Conservation (phyloP, 306 rosid genomes). For the Psophocarpus tetragonolobus region DNA sequence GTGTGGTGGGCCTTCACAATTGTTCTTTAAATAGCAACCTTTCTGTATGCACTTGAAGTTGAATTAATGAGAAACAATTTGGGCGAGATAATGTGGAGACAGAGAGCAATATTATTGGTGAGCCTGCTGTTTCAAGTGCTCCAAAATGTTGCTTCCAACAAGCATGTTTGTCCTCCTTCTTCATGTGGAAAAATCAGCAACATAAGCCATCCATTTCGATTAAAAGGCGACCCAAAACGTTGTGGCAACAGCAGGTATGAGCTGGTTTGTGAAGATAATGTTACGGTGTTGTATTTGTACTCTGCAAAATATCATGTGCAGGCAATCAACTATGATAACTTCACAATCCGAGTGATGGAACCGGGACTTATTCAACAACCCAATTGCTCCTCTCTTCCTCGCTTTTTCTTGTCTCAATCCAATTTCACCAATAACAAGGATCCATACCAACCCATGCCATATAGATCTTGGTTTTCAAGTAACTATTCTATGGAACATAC, state of each 20-base stretch:
- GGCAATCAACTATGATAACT: constrained; percentile 37
- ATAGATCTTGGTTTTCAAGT: no score
- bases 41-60: neutral
- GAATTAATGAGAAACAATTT: neutral
- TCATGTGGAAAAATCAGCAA: constrained; percentile 12
- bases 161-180: neutral
- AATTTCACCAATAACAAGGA: neutral
- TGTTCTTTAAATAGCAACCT: no score
- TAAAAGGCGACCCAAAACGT: neutral
- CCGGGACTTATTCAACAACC: neutral
- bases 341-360: constrained; percentile 28
- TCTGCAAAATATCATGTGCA: neutral
- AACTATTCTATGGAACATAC: neutral
- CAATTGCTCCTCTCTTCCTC: constrained; percentile 31
- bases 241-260: neutral
- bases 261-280: constrained; percentile 32
- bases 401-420: neutral
- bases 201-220: constrained; percentile 37
- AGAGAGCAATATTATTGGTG: neutral
- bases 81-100: neutral
- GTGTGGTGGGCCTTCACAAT: no score
- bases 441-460: neutral
- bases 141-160: neutral
- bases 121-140: neutral
- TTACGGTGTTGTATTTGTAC: neutral